These are phyloP conservation scores for Veloboletus limbatus DNA, from an alignment of 1,284 basidiomycete genomes.

Conservation along the genomic window DNA sequence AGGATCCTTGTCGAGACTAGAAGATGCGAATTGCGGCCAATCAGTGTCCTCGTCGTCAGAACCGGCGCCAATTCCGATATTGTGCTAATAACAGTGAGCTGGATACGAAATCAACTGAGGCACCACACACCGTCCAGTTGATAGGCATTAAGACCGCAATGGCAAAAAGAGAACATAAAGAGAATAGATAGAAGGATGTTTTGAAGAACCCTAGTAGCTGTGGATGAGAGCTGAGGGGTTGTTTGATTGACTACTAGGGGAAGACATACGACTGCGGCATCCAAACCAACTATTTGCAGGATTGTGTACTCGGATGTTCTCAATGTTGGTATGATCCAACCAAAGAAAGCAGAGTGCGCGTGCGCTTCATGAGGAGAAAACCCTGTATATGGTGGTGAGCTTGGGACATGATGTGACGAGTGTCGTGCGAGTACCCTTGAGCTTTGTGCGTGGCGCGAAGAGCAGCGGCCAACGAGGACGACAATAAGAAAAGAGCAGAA, in stretches of 20 bases:
- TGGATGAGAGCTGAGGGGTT: constrained; percentile 1
- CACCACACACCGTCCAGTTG: constrained; percentile 71
- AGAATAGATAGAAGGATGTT: constrained; percentile 90
- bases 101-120: neutral
- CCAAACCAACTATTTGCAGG: constrained; percentile 94
- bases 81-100: constrained; percentile 51
- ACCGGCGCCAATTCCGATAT: constrained; percentile 67
- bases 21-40: constrained; percentile 40
- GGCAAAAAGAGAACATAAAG: constrained; percentile 79
- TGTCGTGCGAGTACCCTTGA: constrained; percentile 65
- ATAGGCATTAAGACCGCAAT: constrained; percentile 83
- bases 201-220: constrained; percentile 94
- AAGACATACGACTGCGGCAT: constrained; percentile 81
- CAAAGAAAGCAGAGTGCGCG: constrained; percentile 81
- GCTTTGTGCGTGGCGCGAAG: constrained; percentile 90
- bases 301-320: constrained; percentile 89
- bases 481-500: constrained; percentile 86
- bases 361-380: constrained; percentile 91
- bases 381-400: constrained; percentile 42
- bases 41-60: constrained; percentile 51
- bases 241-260: constrained; percentile 3
- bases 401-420: neutral
- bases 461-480: constrained; percentile 85
- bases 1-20: constrained; percentile 28
- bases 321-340: constrained; percentile 94